phyloP scores from a whole-genome alignment of 2,329 filamentous ascomycete genomes.

The Aspergillus ruber region DNA sequence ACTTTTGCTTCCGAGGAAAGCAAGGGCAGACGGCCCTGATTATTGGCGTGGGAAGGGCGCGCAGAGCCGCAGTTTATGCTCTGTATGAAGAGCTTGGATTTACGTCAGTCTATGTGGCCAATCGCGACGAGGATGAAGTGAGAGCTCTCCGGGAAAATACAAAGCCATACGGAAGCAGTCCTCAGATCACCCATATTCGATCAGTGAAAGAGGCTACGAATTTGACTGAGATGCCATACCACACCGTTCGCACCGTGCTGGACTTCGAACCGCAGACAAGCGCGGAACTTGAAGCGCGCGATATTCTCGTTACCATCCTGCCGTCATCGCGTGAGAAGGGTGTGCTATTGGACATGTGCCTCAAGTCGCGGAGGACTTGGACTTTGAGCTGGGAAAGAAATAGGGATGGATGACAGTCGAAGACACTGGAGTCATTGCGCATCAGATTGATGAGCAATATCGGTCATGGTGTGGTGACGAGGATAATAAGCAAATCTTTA shows the following conservation, averaged over 20 bases:
- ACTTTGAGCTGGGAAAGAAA: conserved; percentile 27
- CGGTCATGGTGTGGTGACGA: conserved; percentile 31
- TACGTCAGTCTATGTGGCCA: conserved; percentile 31
- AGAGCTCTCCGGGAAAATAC: conserved; percentile 20
- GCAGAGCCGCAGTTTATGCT: conserved; percentile 36
- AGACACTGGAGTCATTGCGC: conserved; percentile 37
- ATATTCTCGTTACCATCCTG: conserved; percentile 24
- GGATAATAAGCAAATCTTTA: conserved; percentile 15
- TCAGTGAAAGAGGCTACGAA: conserved; percentile 17
- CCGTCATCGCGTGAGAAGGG: conserved; percentile 18
- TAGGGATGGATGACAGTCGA: conserved; percentile 34
- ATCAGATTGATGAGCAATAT: conserved; percentile 38
- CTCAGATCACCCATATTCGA: conserved; percentile 25
- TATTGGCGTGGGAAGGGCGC: conserved; percentile 39
- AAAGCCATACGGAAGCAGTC: neutral
- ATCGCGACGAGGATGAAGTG: conserved; percentile 28
- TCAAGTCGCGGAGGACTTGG: conserved; percentile 35
- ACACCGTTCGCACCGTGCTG: conserved; percentile 36
- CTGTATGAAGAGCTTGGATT: conserved; percentile 23
- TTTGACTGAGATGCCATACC: conserved; percentile 20
- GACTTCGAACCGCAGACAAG: conserved; percentile 29
- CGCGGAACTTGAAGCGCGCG: conserved; percentile 20
- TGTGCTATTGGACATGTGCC: conserved; percentile 39
- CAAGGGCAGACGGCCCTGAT: conserved; percentile 26
- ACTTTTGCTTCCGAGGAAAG: conserved; percentile 10